Evolutionary conservation across 257 asterid species (phyloP), one percentile per base, ranked within the genome.

Genomic region (Solanum appendiculatum): DNA sequence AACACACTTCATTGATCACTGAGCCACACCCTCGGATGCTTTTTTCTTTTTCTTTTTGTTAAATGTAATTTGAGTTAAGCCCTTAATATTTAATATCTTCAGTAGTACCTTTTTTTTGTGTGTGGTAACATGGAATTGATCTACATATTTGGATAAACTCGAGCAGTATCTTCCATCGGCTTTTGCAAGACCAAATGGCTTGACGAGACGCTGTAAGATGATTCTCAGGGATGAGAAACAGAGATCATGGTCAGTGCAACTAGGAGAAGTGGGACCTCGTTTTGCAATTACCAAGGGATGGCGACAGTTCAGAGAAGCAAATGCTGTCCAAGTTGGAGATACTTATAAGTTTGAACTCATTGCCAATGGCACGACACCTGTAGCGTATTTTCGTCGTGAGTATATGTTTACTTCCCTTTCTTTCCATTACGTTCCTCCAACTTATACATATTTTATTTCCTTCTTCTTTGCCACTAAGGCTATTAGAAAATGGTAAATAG

Each of bases 151-250:
- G 64, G 64, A 25, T 42, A 27, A 72, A 72, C 46, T 72, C 9
- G 29, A 34, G 48, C 80, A 72, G 80, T 36, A 72, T 66, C 21
- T 87, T 46, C 87, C 89, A 0, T 9, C 7, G 10, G 73, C 8
- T 48, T 87, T 81, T 81, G 86, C 86, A 4, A 87, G 73, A 68
- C 56, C 75, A 15, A 82, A 63, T 82, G 86, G 86, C 21, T 42
- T 87, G 40, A 48, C 5, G n/a, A 66, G 83, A 66, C 3, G 63
- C 10, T 25, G 83, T 58, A 25, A 81, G 34, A 20, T 63, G 66
- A 82, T 46, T 42, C 81, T 87, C 11, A 80, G 2, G 21, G 74
- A 87, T 68, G 68, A 58, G 40, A 36, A 48, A 39, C 82, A n/a
- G 16, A 82, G 72, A 14, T 64, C 44, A 64, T 87, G 89, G 89